A percentile compares a stretch with the other conserved stretches of the same genome.
These are phyloP conservation scores for Chrysanthemum seticuspe DNA, from an alignment of 129 eudicot species.

Conservation along the genomic window DNA sequence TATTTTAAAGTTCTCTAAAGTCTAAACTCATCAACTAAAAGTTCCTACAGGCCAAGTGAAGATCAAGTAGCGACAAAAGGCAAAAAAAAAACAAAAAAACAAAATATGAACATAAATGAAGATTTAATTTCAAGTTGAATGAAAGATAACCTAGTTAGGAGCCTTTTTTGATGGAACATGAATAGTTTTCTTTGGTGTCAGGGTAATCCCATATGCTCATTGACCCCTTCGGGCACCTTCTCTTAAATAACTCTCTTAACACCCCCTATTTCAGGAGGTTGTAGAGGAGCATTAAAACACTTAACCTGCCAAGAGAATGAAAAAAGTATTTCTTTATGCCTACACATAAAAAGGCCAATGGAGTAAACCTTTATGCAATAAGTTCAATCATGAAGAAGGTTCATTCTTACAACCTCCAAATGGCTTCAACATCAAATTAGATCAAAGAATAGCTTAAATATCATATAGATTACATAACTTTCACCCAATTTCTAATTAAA, in stretches of 20 bases:
- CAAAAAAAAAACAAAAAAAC: background rate
- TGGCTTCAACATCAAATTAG: too few species aligned
- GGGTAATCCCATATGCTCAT: constrained; percentile 62
- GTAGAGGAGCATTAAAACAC: constrained; percentile 95
- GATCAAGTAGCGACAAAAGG: background rate
- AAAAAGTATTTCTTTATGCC: constrained; percentile 17
- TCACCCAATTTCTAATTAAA: too few species aligned
- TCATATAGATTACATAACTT: too few species aligned
- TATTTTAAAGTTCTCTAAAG: background rate
- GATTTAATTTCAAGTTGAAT: background rate
- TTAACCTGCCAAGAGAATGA: constrained; percentile 57
- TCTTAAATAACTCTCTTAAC: constrained; percentile 93
- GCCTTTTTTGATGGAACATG: constrained; percentile 57
- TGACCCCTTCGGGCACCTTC: too few species aligned
- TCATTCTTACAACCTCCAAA: too few species aligned
- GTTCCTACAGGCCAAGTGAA: constrained; percentile 5
- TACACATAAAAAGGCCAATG: background rate
- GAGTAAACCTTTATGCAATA: too few species aligned
- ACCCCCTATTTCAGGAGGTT: constrained; percentile 92
- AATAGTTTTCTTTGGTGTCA: constrained; percentile 65
- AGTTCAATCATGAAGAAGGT: too few species aligned
- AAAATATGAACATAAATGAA: background rate
- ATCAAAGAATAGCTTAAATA: too few species aligned
- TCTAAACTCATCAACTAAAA: background rate
- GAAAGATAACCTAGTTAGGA: constrained; percentile 72